Evolutionary conservation across 495 filamentous ascomycete genomes (phyloP).

Genomic region (Aspergillus coremiiformis): DNA sequence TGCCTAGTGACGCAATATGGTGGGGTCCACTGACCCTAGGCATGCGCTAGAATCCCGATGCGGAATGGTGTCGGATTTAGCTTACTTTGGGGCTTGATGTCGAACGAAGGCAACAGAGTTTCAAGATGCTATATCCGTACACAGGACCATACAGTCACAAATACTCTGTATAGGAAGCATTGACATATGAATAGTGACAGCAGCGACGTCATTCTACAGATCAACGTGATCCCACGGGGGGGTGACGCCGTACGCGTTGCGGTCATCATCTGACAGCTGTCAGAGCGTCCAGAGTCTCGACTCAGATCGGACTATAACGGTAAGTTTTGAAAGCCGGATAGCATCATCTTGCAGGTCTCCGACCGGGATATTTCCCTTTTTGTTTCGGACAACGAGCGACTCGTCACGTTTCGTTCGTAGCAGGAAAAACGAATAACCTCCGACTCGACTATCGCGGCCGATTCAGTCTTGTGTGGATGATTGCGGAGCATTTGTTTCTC

Average conservation of each 20-base stretch:
- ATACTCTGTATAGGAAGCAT: neutral
- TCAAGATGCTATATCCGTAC: too few relatives aligned
- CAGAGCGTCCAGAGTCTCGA: neutral
- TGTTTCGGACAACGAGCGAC: neutral
- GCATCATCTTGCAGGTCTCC: constrained; percentile 1
- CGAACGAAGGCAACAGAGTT: too few relatives aligned
- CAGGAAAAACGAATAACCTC: neutral
- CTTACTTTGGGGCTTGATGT: too few relatives aligned
- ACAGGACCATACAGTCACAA: neutral
- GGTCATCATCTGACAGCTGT: neutral
- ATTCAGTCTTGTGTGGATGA: neutral
- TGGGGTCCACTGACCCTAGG: neutral
- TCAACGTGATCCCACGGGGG: neutral
- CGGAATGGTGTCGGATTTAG: neutral
- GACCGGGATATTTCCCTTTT: neutral
- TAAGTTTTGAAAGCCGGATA: neutral
- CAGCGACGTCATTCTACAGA: neutral
- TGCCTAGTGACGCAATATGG: neutral
- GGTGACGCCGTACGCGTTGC: neutral
- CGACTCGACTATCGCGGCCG: neutral
- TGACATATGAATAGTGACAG: neutral
- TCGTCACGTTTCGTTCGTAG: neutral
- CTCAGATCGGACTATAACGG: neutral
- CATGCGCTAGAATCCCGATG: neutral
- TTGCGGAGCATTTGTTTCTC: neutral